These are phyloP conservation scores for Tarenaya hassleriana DNA, from an alignment of 345 rosid species.

Conservation along the genomic window DNA sequence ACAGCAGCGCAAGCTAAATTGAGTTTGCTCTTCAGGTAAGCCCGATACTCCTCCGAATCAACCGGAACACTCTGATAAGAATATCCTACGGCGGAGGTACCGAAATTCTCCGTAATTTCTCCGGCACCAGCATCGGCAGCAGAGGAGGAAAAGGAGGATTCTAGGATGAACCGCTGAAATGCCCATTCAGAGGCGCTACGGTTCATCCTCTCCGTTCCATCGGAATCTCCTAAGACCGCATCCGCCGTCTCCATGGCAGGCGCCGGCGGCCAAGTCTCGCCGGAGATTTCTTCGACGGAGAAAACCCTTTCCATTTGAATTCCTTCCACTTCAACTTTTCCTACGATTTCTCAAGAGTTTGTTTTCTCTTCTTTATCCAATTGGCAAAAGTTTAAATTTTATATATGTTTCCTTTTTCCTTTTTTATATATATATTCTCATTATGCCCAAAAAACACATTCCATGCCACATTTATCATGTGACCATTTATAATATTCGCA, in stretches of 20 bases:
- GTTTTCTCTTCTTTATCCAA: constrained; percentile 27
- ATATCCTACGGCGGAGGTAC: constrained; percentile 12
- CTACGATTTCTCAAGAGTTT: neutral
- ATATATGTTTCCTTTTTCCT: neutral
- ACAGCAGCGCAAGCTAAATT: constrained; percentile 74
- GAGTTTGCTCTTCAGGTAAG: constrained; percentile 56
- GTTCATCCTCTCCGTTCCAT: constrained; percentile 28
- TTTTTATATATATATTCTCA: neutral
- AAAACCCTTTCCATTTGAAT: constrained; percentile 39
- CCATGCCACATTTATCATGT: no score
- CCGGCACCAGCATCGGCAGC: constrained; percentile 5
- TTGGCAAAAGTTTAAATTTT: constrained; percentile 18
- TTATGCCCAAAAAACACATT: no score
- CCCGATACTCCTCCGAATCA: constrained; percentile 44
- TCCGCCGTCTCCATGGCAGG: neutral
- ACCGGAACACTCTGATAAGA: constrained; percentile 27
- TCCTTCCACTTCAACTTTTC: constrained; percentile 7
- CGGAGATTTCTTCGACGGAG: constrained; percentile 60
- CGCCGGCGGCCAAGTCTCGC: constrained; percentile 40
- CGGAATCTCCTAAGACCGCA: neutral
- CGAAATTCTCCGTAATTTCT: constrained; percentile 34
- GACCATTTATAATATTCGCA: no score
- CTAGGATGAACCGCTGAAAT: constrained; percentile 55
- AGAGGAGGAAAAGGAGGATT: constrained; percentile 34
- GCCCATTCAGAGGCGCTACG: constrained; percentile 85